Base-by-base conservation (phyloP, 768 basidiomycete genomes). In the Pleurotus giganteus region DNA sequence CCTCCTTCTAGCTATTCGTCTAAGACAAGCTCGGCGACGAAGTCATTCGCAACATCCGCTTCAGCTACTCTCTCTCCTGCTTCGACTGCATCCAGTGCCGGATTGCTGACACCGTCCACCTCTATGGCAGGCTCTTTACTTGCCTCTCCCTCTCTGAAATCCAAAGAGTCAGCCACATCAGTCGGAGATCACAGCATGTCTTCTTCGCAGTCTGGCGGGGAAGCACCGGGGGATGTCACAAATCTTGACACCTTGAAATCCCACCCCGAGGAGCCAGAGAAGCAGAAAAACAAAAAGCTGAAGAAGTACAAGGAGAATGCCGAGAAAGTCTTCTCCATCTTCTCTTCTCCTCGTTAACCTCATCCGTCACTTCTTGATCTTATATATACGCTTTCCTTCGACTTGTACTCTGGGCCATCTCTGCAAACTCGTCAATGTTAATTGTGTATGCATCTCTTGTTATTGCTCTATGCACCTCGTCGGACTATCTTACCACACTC, bases 241-340 rank as follows among this genome's bases (percentile, higher is more conserved):
- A 62, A 55, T 11, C 57, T 64, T 24, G 69, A 69, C 41, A 61
- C 60, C 0, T 54, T 61, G 21, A 63, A 57, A 63, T 63, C 46
- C n/a, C 64, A 65, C 7, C 56, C 55, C 4, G 77, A 78, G 47
- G 74, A 80, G 55, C 73, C 77, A n/a, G 80, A 85, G 63, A 85
- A 82, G 65, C 74, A 74, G 57, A 86, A 80, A 81, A 84, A 69
- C 64, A 89, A 82, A 75, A 91, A 88, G 70, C 68, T 90, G 69
- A 89, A 86, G 78, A 91, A 86, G 73, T 89, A 90, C 74, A 92
- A 91, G 73, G 86, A 91, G 65, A 88, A 86, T 58, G 89, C 91
- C 2, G 90, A 91, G 75, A 92, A 92, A 60, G 80, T 93, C 53
- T 77, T 93, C 55, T 89, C 89, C 28, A 74, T 93, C 59, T 92